Percentiles rank a stretch among this genome's conserved stretches.
Conservation (phyloP, 441 rosid genomes). For the Pelargonium citronellum region DNA sequence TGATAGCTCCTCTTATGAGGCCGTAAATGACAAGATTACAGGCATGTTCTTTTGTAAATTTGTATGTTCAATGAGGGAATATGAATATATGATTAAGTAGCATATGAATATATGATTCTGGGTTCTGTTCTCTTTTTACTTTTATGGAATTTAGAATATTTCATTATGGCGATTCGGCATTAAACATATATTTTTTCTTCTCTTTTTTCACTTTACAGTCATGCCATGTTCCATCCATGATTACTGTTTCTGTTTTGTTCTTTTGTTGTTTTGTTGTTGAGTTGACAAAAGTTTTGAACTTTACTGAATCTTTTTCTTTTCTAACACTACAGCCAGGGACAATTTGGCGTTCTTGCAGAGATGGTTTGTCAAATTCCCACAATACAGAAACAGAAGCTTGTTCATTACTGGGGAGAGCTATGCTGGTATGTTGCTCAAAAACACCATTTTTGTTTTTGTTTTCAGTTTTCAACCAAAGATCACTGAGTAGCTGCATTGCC, state of each 20-base stretch:
- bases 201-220: conserved; percentile 29
- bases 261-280: conserved; percentile 31
- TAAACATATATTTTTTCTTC: neutral
- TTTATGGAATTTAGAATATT: conserved; percentile 19
- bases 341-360: conserved; percentile 81
- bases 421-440: conserved; percentile 53
- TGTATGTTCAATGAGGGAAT: too few relatives aligned
- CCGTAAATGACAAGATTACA: conserved; percentile 71
- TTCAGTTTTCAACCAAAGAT: neutral
- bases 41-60: conserved; percentile 32
- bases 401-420: conserved; percentile 94
- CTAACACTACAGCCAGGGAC: conserved; percentile 64
- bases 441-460: neutral
- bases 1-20: conserved; percentile 53
- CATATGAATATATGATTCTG: conserved; percentile 18
- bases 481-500: neutral
- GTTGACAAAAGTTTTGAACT: conserved; percentile 34
- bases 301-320: conserved; percentile 28
- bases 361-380: conserved; percentile 88
- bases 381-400: conserved; percentile 79
- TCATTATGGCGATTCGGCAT: conserved; percentile 22
- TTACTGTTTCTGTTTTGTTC: conserved; percentile 30
- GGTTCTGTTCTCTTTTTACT: neutral
- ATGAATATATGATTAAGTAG: neutral
- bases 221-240: conserved; percentile 21